Evolutionary conservation across 2,329 filamentous ascomycete genomes (phyloP).

Genomic region (Diplodia sapinea): DNA sequence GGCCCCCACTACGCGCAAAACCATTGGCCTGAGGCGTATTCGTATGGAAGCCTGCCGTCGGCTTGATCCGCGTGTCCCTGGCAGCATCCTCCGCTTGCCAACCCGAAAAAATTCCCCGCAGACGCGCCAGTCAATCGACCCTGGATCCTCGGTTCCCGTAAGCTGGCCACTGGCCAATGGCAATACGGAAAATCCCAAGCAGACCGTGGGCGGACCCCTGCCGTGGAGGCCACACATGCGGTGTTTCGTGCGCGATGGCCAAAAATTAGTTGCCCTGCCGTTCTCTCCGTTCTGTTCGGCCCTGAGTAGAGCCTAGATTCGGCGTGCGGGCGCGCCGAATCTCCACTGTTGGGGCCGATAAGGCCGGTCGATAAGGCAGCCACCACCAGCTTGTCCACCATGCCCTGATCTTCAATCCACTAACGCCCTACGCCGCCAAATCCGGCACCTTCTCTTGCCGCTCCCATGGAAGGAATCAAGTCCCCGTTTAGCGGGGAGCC

Average conservation of each 20-base stretch:
- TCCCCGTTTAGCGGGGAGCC: too few species aligned
- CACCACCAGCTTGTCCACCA: not conserved
- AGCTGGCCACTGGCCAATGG: too few species aligned
- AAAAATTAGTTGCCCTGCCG: too few species aligned
- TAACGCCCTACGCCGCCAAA: slow-evolving; percentile 14
- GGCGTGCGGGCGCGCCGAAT: not conserved
- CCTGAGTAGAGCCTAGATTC: not conserved
- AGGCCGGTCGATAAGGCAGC: slow-evolving; percentile 13
- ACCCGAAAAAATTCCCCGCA: slow-evolving; percentile 1
- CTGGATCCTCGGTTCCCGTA: too few species aligned
- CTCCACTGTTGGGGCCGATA: slow-evolving; percentile 14
- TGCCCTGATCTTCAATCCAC: slow-evolving; percentile 15
- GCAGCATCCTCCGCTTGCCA: not conserved
- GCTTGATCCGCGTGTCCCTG: not conserved
- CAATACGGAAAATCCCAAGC: not conserved
- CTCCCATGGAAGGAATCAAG: not conserved
- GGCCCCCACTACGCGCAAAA: too few species aligned
- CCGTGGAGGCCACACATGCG: not conserved
- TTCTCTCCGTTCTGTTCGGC: not conserved
- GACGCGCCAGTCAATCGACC: too few species aligned
- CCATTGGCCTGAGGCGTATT: too few species aligned
- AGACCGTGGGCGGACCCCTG: not conserved
- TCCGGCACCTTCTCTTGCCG: slow-evolving; percentile 1
- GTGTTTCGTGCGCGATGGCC: not conserved
- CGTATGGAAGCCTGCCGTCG: not conserved